These are phyloP conservation scores for Glonium stellatum DNA, from an alignment of 495 filamentous ascomycete species.

Conservation along the genomic window DNA sequence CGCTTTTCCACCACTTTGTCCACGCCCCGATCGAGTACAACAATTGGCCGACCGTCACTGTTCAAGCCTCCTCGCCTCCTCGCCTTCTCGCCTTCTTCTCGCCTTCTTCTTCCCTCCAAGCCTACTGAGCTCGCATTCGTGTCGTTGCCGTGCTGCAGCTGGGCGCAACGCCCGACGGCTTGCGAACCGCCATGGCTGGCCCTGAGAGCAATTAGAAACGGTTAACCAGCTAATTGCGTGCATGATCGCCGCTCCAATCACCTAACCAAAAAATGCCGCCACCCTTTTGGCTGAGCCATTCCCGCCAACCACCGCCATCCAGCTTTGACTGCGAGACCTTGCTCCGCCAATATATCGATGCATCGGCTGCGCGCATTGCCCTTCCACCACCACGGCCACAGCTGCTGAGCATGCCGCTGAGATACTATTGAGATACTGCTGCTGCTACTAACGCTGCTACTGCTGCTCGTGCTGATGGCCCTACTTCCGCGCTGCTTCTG, in stretches of 20 bases:
- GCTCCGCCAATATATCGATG: background rate
- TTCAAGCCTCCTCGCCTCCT: too few relatives aligned
- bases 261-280: background rate
- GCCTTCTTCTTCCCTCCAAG: too few relatives aligned
- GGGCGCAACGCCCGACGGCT: too few relatives aligned
- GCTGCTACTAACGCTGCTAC: background rate
- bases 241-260: background rate
- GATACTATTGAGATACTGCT: background rate
- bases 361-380: background rate
- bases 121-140: background rate
- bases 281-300: background rate
- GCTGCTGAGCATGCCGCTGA: background rate
- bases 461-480: too few relatives aligned
- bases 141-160: too few relatives aligned
- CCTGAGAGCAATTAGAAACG: background rate
- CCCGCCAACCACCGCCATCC: background rate
- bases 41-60: too few relatives aligned
- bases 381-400: background rate
- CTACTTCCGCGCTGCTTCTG: too few relatives aligned
- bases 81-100: too few relatives aligned
- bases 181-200: background rate
- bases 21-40: too few relatives aligned
- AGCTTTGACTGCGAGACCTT: background rate
- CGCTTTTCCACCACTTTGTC: too few relatives aligned
- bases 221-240: background rate